phyloP scores from a whole-genome alignment of 805 yeast genomes.

The Candida maltosa region DNA sequence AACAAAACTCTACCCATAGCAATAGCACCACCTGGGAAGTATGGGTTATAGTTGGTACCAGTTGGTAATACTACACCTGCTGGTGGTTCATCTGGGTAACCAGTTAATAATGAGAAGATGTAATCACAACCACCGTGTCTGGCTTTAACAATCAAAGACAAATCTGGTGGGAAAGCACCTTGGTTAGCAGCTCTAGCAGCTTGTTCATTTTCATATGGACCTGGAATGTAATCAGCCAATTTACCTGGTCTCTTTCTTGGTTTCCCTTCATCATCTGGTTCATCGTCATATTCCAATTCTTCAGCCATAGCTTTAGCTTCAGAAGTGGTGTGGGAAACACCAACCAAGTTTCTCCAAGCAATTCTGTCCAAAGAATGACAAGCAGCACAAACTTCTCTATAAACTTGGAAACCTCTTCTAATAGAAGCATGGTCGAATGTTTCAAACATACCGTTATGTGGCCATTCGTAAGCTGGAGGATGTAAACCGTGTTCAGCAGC shows the following conservation, averaged over 20 bases:
- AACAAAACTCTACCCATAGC: conserved; percentile 99
- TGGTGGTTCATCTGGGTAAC: conserved; percentile 98
- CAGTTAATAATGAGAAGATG: conserved; percentile 91
- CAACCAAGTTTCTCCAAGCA: conserved; percentile 98
- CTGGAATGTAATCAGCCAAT: conserved; percentile 91
- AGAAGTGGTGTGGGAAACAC: conserved; percentile 86
- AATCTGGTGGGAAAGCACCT: conserved; percentile 98
- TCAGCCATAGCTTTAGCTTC: conserved; percentile 94
- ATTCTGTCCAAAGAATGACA: conserved; percentile 96
- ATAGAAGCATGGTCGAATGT: conserved; percentile 92
- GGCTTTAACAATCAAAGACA: conserved; percentile 95
- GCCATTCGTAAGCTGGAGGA: conserved; percentile 90
- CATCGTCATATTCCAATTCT: conserved; percentile 96
- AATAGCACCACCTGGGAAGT: conserved; percentile 99
- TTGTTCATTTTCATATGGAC: conserved; percentile 96
- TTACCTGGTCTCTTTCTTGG: conserved; percentile 98
- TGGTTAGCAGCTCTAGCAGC: conserved; percentile 99
- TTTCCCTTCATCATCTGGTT: conserved; percentile 93
- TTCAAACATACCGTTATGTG: conserved; percentile 88
- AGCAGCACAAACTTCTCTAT: conserved; percentile 98
- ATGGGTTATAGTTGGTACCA: conserved; percentile 97
- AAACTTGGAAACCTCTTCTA: conserved; percentile 98
- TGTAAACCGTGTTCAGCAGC: conserved; percentile 99
- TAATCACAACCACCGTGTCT: conserved; percentile 98
- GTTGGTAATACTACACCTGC: conserved; percentile 93